Percentiles rank a stretch among this genome's conserved stretches.
These are phyloP conservation scores for Barnettozyma salicaria DNA, from an alignment of 805 yeast genomes.

Conservation along the genomic window DNA sequence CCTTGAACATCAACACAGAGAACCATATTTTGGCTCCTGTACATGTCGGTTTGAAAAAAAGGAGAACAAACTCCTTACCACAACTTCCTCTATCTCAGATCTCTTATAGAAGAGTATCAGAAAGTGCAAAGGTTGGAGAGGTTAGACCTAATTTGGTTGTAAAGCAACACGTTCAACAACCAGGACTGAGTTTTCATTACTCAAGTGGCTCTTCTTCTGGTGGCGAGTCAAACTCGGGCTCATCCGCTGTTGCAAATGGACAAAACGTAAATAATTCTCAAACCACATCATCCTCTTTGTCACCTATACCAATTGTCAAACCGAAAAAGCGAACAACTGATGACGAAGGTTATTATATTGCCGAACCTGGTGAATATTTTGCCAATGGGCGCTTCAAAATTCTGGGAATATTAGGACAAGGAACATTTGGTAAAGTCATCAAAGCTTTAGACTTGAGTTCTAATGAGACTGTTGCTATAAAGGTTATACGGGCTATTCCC, in stretches of 20 bases:
- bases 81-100: conserved; percentile 46
- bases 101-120: conserved; percentile 33
- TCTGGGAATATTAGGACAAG: conserved; percentile 72
- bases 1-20: conserved; percentile 1
- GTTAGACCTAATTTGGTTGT: conserved; percentile 31
- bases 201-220: conserved; percentile 9
- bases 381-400: conserved; percentile 71
- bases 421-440: conserved; percentile 88
- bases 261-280: conserved; percentile 5
- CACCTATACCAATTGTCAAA: conserved; percentile 14
- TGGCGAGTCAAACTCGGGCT: conserved; percentile 8
- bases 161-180: conserved; percentile 8
- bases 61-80: conserved; percentile 48
- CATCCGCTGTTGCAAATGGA: conserved; percentile 4
- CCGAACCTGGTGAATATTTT: conserved; percentile 50
- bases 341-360: conserved; percentile 65
- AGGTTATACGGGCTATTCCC: conserved; percentile 85
- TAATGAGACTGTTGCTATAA: conserved; percentile 67
- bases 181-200: conserved; percentile 4
- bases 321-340: conserved; percentile 19
- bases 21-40: conserved; percentile 10
- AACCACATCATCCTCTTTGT: conserved; percentile 15
- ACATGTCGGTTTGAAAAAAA: conserved; percentile 33
- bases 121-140: conserved; percentile 36
- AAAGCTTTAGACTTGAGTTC: conserved; percentile 67